Evolutionary conservation across 2,329 filamentous ascomycete genomes (phyloP), one percentile per base, ranked within the genome.

Genomic region (Colletotrichum graminicola): DNA sequence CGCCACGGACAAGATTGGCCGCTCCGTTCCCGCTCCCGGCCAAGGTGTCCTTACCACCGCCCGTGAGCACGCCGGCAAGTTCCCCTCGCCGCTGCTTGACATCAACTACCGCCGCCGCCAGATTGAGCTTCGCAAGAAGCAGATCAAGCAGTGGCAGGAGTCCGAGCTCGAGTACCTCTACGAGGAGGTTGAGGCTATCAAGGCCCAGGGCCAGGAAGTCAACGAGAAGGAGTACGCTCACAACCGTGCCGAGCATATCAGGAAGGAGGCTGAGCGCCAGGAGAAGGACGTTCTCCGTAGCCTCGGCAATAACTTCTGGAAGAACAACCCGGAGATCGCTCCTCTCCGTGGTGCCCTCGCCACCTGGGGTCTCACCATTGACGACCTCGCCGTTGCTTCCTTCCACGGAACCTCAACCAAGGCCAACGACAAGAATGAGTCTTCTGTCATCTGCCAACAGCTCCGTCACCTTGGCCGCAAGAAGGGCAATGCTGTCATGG

Each of bases 391-490:
- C 76, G 94, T 99, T 74, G 95, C 96, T 21, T 98, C 96, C 18
- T 98, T 98, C 93, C 96, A 99, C 86, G 96, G 96, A 78, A 99
- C 96, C 51, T 98, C 96, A 1, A 99, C 96, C 75, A 94, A 97
- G 80, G 96, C 96, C 76, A 99, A 99, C 82, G 96, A 99, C 87
- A 98, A 98, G 91, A 99, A 99, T 84, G 96, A 99, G 83, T 98
- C 96, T 23, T 95, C 95, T 65, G 96, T 98, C 79, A 93, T 99
- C 77, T 98, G 95, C 87, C 91, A 98, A 82, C 97, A 99, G 84
- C 90, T 99, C 83, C 91, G 92, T 77, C 97, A 99, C 80, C 91
- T 99, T 64, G 96, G 96, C 75, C 93, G 96, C 77, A 92, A 92
- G 84, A 98, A 98, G 91, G 96, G 97, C 78, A 99, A 99, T 79